Evolutionary conservation across 2,329 filamentous ascomycete species (phyloP).

Genomic region (Penicillium sp.): DNA sequence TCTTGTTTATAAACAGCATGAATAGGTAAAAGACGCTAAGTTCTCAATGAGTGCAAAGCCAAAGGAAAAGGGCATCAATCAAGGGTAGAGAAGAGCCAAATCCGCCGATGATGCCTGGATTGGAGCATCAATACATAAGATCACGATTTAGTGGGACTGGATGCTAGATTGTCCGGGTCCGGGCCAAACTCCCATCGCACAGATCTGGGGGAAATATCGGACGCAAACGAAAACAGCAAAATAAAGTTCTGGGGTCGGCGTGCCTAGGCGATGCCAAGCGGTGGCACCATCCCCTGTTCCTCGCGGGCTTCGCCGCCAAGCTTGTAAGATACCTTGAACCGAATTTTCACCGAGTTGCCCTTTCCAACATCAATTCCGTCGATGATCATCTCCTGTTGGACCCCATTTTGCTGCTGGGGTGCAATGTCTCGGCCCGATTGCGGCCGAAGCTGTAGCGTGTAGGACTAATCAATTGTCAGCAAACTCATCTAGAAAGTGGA

Average conservation of each 20-base stretch:
- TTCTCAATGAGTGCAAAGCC: conserved; percentile 10
- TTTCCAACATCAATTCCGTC: conserved; percentile 71
- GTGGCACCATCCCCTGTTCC: conserved; percentile 81
- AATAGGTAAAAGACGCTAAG: conserved; percentile 10
- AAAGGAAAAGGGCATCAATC: background rate
- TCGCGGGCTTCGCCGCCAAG: conserved; percentile 63
- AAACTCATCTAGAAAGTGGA: background rate
- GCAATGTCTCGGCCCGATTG: conserved; percentile 77
- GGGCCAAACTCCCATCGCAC: background rate
- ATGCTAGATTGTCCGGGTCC: background rate
- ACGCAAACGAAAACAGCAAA: background rate
- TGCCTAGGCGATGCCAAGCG: conserved; percentile 68
- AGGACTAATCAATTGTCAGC: conserved; percentile 11
- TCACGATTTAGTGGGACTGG: background rate
- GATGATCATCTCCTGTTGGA: conserved; percentile 78
- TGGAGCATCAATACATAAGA: background rate
- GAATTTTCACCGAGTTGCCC: conserved; percentile 79
- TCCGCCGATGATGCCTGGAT: background rate
- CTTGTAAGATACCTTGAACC: conserved; percentile 83
- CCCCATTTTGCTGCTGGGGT: conserved; percentile 70
- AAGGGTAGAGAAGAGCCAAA: background rate
- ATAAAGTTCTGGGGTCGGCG: background rate
- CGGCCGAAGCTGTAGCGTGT: conserved; percentile 73
- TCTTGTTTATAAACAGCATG: conserved; percentile 10
- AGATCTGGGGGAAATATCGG: background rate